phyloP scores from a whole-genome alignment of 805 yeast species.

The Candida coleopterorum region DNA sequence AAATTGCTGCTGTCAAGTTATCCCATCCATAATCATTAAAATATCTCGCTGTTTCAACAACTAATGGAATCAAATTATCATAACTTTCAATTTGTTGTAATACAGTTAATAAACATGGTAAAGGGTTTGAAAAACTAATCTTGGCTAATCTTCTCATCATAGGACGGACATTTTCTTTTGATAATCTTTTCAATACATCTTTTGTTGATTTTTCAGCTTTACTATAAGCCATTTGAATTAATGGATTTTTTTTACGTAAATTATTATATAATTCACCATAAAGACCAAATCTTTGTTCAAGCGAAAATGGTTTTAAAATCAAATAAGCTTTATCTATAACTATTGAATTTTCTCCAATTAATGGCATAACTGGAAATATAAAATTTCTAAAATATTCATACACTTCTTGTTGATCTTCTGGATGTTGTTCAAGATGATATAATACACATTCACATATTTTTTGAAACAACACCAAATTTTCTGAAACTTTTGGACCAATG shows the following conservation, averaged over 20 bases:
- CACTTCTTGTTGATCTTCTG: slow-evolving; percentile 34
- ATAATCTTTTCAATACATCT: slow-evolving; percentile 70
- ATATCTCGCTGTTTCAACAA: slow-evolving; percentile 72
- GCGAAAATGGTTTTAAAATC: slow-evolving; percentile 48
- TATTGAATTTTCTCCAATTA: slow-evolving; percentile 53
- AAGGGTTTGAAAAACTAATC: slow-evolving; percentile 70
- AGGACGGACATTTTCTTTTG: slow-evolving; percentile 69
- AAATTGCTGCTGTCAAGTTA: slow-evolving; percentile 65
- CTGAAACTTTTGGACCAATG: slow-evolving; percentile 51
- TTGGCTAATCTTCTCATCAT: slow-evolving; percentile 73
- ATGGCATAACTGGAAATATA: slow-evolving; percentile 58
- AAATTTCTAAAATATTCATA: slow-evolving; percentile 58
- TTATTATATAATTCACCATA: slow-evolving; percentile 74
- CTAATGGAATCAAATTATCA: slow-evolving; percentile 74
- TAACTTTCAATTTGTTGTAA: slow-evolving; percentile 86
- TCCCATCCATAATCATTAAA: slow-evolving; percentile 84
- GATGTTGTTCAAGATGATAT: slow-evolving; percentile 11
- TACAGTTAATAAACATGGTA: slow-evolving; percentile 67
- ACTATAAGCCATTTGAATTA: slow-evolving; percentile 54
- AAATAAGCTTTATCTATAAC: slow-evolving; percentile 56
- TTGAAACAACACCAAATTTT: slow-evolving; percentile 44
- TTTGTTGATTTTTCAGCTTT: slow-evolving; percentile 77
- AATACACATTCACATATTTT: slow-evolving; percentile 62
- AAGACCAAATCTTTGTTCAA: slow-evolving; percentile 64
- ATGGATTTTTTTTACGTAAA: slow-evolving; percentile 50